These are phyloP conservation scores for Spinellus fusiger DNA, from an alignment of 192 early-diverging fungal genomes.

Conservation along the genomic window DNA sequence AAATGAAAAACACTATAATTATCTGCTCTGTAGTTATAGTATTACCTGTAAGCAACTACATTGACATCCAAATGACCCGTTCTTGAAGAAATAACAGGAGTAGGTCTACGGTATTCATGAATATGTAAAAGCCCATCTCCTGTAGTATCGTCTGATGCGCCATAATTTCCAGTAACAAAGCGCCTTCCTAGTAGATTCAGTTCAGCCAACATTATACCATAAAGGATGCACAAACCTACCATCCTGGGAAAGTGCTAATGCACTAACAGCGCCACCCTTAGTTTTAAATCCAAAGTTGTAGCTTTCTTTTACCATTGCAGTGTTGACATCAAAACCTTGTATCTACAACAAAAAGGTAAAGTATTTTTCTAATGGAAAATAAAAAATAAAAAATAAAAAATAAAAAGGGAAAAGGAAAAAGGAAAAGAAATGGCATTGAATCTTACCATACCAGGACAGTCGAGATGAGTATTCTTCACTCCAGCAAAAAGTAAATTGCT, in stretches of 20 bases:
- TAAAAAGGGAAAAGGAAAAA: not conserved
- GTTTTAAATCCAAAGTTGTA: not conserved
- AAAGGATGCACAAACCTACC: not conserved
- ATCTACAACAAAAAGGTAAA: constrained; percentile 4
- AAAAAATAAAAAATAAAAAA: not conserved
- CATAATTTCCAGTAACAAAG: constrained; percentile 19
- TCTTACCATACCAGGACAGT: constrained; percentile 18
- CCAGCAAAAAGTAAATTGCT: constrained; percentile 7
- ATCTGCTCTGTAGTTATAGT: not conserved
- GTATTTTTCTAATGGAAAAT: not conserved
- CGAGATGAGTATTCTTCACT: not conserved
- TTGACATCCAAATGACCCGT: constrained; percentile 20
- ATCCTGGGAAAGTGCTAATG: constrained; percentile 4
- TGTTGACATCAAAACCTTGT: not conserved
- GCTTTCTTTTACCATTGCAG: not conserved
- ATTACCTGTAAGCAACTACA: constrained; percentile 15
- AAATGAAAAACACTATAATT: not conserved
- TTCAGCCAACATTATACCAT: not conserved
- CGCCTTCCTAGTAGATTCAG: constrained; percentile 1
- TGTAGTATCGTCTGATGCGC: not conserved
- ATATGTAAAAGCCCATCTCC: constrained; percentile 16
- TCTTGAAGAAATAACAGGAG: not conserved
- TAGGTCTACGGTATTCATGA: not conserved
- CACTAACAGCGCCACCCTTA: constrained; percentile 2
- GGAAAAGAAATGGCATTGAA: not conserved